phyloP scores from a whole-genome alignment of 2,329 filamentous ascomycete genomes.

The Coleophoma eucalyptorum region DNA sequence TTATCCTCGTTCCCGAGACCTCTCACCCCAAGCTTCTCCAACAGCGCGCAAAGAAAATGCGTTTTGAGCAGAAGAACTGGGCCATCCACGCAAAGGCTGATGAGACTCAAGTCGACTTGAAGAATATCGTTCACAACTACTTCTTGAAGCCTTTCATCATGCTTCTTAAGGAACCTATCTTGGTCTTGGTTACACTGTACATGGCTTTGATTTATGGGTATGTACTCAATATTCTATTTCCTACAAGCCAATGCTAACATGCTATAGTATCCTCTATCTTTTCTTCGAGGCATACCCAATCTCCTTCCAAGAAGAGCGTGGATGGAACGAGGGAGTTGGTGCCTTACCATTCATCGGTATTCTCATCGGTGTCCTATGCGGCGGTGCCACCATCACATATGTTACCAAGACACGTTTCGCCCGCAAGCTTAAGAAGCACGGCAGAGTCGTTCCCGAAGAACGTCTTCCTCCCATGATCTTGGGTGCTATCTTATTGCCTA shows the following conservation, averaged over 20 bases:
- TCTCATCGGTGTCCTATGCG: constrained; percentile 32
- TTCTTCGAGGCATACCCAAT: constrained; percentile 44
- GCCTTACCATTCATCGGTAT: constrained; percentile 39
- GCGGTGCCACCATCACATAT: constrained; percentile 10
- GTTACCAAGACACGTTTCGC: constrained; percentile 30
- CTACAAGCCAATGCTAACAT: too few species aligned
- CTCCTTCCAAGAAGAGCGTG: constrained; percentile 35
- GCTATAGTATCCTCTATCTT: constrained; percentile 23
- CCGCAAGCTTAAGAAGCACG: constrained; percentile 25
- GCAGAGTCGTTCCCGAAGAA: constrained; percentile 36
- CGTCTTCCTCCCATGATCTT: constrained; percentile 43
- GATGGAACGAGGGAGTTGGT: constrained; percentile 34
- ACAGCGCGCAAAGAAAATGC: constrained; percentile 40
- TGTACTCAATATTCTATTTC: too few species aligned
- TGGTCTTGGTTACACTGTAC: constrained; percentile 21
- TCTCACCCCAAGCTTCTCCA: constrained; percentile 44
- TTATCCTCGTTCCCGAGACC: constrained; percentile 47
- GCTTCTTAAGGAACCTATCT: constrained; percentile 20
- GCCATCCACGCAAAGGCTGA: constrained; percentile 27
- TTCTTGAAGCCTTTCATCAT: constrained; percentile 14
- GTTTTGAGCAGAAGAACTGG: constrained; percentile 35
- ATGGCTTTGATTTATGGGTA: constrained; percentile 18
- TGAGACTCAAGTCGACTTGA: constrained; percentile 29
- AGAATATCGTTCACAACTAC: constrained; percentile 23
- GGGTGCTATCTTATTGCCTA: constrained; percentile 36